phyloP scores from a whole-genome alignment of 495 filamentous ascomycete species.

The Trichodelitschia bisporula region DNA sequence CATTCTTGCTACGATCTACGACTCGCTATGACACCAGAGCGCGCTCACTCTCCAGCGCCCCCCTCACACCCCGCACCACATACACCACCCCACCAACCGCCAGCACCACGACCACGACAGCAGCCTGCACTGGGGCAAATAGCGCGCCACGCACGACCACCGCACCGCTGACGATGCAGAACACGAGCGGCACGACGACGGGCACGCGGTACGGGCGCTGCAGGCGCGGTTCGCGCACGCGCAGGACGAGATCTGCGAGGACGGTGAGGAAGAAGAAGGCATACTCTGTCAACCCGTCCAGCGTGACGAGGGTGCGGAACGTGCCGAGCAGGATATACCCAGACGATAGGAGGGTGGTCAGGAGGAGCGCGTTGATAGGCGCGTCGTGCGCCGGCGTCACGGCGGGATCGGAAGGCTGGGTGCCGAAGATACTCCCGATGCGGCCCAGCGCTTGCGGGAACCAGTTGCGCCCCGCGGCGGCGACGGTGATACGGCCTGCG shows the following conservation, averaged over 20 bases:
- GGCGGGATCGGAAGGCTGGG: conserved; percentile 3
- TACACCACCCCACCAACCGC: conserved; percentile 20
- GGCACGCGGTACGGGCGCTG: conserved; percentile 23
- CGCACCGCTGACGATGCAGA: conserved; percentile 26
- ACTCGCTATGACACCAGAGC: too few relatives aligned
- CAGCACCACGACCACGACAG: conserved; percentile 22
- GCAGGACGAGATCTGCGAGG: conserved; percentile 23
- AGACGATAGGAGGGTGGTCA: conserved; percentile 21
- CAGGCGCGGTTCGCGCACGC: conserved; percentile 23
- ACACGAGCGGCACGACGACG: conserved; percentile 21
- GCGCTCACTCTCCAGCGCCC: too few relatives aligned
- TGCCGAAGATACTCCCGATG: conserved; percentile 13
- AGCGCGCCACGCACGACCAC: conserved; percentile 26
- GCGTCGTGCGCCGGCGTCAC: conserved; percentile 21
- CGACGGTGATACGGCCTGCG: conserved; percentile 28
- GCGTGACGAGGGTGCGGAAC: conserved; percentile 29
- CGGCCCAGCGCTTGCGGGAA: conserved; percentile 21
- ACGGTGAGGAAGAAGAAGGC: conserved; percentile 33
- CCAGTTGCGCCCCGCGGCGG: conserved; percentile 26
- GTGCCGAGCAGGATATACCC: conserved; percentile 30
- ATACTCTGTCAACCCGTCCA: conserved; percentile 31
- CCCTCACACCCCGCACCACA: conserved; percentile 8
- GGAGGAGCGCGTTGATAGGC: conserved; percentile 28
- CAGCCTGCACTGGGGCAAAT: conserved; percentile 25
- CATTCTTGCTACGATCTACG: too few relatives aligned